Evolutionary conservation across 768 basidiomycete genomes (phyloP), one percentile per base, ranked within the genome.

Genomic region (Serendipita sp.): DNA sequence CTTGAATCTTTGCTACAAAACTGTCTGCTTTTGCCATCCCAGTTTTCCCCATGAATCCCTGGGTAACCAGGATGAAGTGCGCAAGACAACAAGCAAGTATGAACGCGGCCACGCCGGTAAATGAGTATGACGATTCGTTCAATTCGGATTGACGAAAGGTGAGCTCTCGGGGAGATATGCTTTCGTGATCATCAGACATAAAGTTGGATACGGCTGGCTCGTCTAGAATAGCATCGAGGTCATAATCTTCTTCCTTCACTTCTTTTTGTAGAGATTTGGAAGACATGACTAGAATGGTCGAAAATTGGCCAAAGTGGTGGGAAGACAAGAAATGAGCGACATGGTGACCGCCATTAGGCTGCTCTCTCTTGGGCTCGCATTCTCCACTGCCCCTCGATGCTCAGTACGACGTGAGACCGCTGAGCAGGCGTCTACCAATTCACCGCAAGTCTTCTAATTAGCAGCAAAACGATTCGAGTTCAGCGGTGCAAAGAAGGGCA

Each of bases 21-120:
- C 17, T 33, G 53, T 58, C 53, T 34, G 33, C 24, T 58, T 58
- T 58, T 11, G 22, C 53, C 53, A 28, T 30, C 13, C 53, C 53
- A n/a, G 17, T 11, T 34, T 58, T 58, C 4, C 53, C 53, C 53
- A 58, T n/a, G 33, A 58, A 58, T n/a, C 53, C 53, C 53, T 58
- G 53, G 13, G 53, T 58, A 2, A 58, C 53, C 24, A 58, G 26
- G 53, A 58, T 9, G 26, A 28, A 58, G 33, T 58, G 53, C 17
- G 53, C 53, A 24, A 58, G 17, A 24, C 53, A 58, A 28, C 53
- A 58, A 24, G 53, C 53, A 11, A 58, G 22, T 28, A 58, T 58
- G 31, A 58, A 58, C 11, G 53, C 53, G 11, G 53, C 53, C 9
- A 58, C 53, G 26, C 11, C 28, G 22, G 53, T 20, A 34, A 58